Percentiles rank a stretch among this genome's conserved stretches.
Evolutionary conservation across 2,329 filamentous ascomycete genomes (phyloP).

Genomic region (Paecilomyces sp.): DNA sequence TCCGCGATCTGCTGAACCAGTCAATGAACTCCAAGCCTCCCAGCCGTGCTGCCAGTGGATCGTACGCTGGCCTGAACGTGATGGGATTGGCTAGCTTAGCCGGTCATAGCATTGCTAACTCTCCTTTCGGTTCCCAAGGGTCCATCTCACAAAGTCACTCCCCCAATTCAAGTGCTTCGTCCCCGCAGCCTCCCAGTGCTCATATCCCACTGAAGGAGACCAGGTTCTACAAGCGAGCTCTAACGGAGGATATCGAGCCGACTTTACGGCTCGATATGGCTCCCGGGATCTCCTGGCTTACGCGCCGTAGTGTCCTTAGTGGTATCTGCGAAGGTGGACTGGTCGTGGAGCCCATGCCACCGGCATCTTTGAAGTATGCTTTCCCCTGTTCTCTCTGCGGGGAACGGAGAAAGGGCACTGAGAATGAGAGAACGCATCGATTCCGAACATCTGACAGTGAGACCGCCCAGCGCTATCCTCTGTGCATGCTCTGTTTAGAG

Average conservation of each 20-base stretch:
- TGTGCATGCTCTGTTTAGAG: slow-evolving; percentile 81
- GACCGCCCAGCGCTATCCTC: slow-evolving; percentile 77
- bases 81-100: slow-evolving; percentile 46
- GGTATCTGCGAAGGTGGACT: slow-evolving; percentile 79
- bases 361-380: slow-evolving; percentile 45
- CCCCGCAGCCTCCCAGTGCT: slow-evolving; percentile 37
- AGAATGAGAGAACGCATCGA: slow-evolving; percentile 71
- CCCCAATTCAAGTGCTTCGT: slow-evolving; percentile 34
- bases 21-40: slow-evolving; percentile 55
- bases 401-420: slow-evolving; percentile 64
- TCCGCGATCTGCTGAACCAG: slow-evolving; percentile 65
- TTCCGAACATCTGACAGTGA: slow-evolving; percentile 86
- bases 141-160: slow-evolving; percentile 55
- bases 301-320: slow-evolving; percentile 73
- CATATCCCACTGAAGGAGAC: slow-evolving; percentile 68
- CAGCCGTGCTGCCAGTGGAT: slow-evolving; percentile 66
- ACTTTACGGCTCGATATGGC: slow-evolving; percentile 83
- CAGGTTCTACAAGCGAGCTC: slow-evolving; percentile 84
- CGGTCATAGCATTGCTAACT: slow-evolving; percentile 35
- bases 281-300: slow-evolving; percentile 88
- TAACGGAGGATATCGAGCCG: slow-evolving; percentile 89
- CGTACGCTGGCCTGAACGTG: slow-evolving; percentile 57
- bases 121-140: slow-evolving; percentile 47
- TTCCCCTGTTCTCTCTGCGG: slow-evolving; percentile 81
- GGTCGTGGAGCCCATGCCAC: slow-evolving; percentile 79